Evolutionary conservation across 371 early-diverging fungal genomes (phyloP).

Genomic region (Mucor ambiguus): DNA sequence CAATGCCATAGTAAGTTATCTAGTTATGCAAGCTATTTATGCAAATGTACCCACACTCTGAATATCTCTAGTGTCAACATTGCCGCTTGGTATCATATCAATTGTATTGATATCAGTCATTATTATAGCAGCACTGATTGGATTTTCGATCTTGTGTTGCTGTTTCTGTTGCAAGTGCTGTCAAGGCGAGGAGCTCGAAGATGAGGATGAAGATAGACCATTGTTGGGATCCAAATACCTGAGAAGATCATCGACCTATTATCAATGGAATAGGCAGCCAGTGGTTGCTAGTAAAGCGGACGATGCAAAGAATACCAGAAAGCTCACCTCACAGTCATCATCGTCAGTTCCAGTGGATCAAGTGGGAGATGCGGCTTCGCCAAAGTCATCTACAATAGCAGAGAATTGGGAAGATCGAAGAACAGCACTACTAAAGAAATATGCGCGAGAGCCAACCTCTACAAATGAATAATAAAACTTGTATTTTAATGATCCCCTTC

Average conservation of each 20-base stretch:
- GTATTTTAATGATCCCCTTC: too few species aligned
- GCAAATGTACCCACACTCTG: too few species aligned
- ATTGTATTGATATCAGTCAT: constrained; percentile 12
- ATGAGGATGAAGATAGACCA: constrained; percentile 18
- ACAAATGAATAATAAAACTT: background rate
- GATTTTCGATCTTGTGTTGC: constrained; percentile 12
- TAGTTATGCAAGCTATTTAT: background rate
- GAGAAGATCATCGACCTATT: constrained; percentile 26
- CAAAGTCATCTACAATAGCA: background rate
- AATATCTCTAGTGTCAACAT: constrained; percentile 13
- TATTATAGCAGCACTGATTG: constrained; percentile 8
- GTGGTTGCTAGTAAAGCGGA: background rate
- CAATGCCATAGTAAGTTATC: constrained; percentile 23
- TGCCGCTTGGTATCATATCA: constrained; percentile 11
- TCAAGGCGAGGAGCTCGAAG: constrained; percentile 5
- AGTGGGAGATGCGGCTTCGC: background rate
- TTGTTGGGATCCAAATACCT: constrained; percentile 13
- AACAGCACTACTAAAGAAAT: constrained; percentile 26
- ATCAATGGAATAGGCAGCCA: constrained; percentile 29
- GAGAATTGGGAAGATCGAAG: constrained; percentile 25
- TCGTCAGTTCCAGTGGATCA: background rate
- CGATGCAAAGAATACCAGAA: background rate
- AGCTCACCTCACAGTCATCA: background rate
- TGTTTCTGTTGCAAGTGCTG: constrained; percentile 12
- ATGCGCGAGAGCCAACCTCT: constrained; percentile 12